Base-by-base conservation (phyloP, 805 yeast species). In the Sporopachydermia lactativora region DNA sequence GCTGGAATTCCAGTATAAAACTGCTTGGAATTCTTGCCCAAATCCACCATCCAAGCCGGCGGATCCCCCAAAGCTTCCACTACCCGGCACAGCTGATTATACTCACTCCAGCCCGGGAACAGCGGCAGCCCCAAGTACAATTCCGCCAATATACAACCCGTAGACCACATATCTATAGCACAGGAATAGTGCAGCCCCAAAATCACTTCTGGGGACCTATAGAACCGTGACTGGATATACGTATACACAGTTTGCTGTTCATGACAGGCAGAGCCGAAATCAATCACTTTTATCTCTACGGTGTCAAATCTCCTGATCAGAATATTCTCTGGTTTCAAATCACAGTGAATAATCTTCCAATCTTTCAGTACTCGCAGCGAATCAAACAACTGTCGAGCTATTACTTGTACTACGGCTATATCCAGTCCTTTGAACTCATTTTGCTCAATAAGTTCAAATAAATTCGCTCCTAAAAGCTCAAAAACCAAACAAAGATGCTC, bases 121-220 rank as follows among this genome's bases (percentile, higher is more conserved):
- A 89, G 67, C 1, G 98, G 98, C 42, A 89, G 66, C 1, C 98
- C 98, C 40, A 89, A 59, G 49, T 81, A 88, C 38, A 89, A 62
- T 58, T 92, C 99, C 1, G 92, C 94, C 24, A 85, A 74, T 39
- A 92, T 84, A 55, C 96, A 82, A 0, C 95, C 98, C 36, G 88
- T 63, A 0, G 97, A 89, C 99, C 99, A 92, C 76, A 89, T 85
- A 57, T 89, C 98, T 41, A 92, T 89, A 4, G 95, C 76, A 5
- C 94, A 75, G 1, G 95, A 81, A 54, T 92, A 89, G 3, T 95
- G 95, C 36, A 89, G 65, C 0, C 98, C 97, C 15, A 89, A 61
- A 2, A 92, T 74, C 15, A 89, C 95, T 57, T 89, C 98, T 0
- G 98, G 98, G 2, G 95, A 82, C 46, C 98, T 69, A 61, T 89